Evolutionary conservation across 2,329 filamentous ascomycete species (phyloP).

Genomic region (Colletotrichum sp.): DNA sequence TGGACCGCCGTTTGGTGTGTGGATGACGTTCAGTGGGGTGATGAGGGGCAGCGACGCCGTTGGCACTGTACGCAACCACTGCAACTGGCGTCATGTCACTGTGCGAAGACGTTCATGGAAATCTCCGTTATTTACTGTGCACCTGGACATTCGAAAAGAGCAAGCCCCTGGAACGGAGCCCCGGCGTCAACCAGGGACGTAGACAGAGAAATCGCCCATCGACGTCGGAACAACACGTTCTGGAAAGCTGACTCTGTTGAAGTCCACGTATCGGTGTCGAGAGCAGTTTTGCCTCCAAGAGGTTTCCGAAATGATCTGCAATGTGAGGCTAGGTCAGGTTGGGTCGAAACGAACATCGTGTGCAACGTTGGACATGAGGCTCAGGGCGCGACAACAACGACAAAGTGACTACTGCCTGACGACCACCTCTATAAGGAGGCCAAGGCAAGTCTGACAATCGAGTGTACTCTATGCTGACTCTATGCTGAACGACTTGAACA

Average conservation of each 20-base stretch:
- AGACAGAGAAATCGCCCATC: background rate
- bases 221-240: background rate
- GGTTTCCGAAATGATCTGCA: background rate
- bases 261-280: no score
- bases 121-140: background rate
- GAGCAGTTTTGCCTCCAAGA: background rate
- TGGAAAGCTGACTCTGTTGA: background rate
- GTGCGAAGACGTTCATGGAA: background rate
- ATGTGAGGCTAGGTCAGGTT: background rate
- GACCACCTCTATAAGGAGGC: background rate
- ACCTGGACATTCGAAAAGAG: background rate
- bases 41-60: conserved; percentile 2
- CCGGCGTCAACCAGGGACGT: no score
- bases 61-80: background rate
- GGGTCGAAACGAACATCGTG: background rate
- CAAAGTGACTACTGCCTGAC: background rate
- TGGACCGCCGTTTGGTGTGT: background rate
- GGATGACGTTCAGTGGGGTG: conserved; percentile 22
- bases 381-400: background rate
- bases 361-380: background rate
- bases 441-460: background rate
- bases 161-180: background rate
- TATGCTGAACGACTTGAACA: background rate
- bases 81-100: no score
- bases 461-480: background rate